These are phyloP conservation scores for Orbilia javanica DNA, from an alignment of 2,329 filamentous ascomycete species.

Conservation along the genomic window DNA sequence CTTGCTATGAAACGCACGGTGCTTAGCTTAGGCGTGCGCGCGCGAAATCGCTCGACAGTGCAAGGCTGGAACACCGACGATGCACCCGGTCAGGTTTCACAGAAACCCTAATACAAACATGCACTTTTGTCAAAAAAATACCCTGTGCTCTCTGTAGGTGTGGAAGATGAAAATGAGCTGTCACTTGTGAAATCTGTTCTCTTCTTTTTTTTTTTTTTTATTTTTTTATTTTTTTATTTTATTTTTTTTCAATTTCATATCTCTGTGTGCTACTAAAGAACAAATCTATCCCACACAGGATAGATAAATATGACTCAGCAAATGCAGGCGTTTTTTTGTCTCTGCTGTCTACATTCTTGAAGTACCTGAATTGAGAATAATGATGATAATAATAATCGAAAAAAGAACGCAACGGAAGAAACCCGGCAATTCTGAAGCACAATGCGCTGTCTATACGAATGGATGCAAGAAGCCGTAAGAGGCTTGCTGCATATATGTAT, in stretches of 20 bases:
- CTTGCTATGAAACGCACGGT: conserved; percentile 2
- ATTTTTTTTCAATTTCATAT: neutral
- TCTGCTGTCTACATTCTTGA: neutral
- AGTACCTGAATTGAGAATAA: neutral
- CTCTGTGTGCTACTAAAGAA: too few species aligned
- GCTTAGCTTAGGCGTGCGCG: conserved; percentile 1
- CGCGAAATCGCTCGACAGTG: neutral
- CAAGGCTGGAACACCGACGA: conserved; percentile 10
- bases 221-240: neutral
- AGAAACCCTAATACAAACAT: neutral
- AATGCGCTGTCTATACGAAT: conserved; percentile 9
- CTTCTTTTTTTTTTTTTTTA: neutral
- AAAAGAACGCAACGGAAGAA: neutral
- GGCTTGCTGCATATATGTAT: neutral
- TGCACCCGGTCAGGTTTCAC: neutral
- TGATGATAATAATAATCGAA: neutral
- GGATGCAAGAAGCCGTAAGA: conserved; percentile 12
- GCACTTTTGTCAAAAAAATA: neutral
- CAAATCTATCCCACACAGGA: neutral
- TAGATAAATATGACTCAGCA: neutral
- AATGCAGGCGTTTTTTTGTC: too few species aligned
- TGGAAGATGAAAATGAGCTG: conserved; percentile 6
- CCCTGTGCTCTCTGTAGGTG: neutral
- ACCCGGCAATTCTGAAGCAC: neutral
- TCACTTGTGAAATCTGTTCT: conserved; percentile 2